Base-by-base conservation (phyloP, 257 asterid species). In the Lavandula angustifolia region DNA sequence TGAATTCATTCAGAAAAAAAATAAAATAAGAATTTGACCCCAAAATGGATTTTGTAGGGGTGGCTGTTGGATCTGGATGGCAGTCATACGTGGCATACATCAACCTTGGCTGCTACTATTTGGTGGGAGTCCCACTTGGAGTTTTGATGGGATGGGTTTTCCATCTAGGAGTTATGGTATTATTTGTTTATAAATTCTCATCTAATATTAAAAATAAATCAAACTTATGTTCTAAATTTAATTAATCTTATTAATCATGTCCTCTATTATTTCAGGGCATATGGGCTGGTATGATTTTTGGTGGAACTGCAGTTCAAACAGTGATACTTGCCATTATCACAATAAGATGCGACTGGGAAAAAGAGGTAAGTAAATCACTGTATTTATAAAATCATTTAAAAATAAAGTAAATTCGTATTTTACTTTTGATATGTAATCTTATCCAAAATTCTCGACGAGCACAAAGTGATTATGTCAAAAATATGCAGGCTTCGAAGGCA, bases 51-150 rank as follows among this genome's bases (percentile, higher is more conserved):
- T 1, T n/a, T 68, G 41, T 34, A 84, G 95, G 95, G 29, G 94
- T 87, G 68, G 95, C 96, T 0, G 89, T 88, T 49, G 96, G 96
- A 1, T 87, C 96, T 3, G 96, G 96, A 12, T 87, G 96, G 96
- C 96, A 87, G 27, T 60, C 91, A 0, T 77, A 75, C n/a, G 94
- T 88, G 41, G 96, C 96, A 3, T 88, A 81, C 58, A 83, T 88
- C 33, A 88, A 88, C 64, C 62, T 88, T 3, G 87, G 82, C 1
- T 83, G 86, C 80, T 88, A 88, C 68, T 88, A 88, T 71, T 48
- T 83, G 66, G 54, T 85, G 7, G 96, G 96, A 1, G 9, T 86
- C 14, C 96, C 96, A 0, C 80, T 83, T 37, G 96, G 96, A 34
- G 32, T 78, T 14, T 32, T 80, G 16, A 76, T 88, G 89, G 94